These are phyloP conservation scores for Trypanosoma theileri DNA, from an alignment of 208 protist genomes.

Conservation along the genomic window DNA sequence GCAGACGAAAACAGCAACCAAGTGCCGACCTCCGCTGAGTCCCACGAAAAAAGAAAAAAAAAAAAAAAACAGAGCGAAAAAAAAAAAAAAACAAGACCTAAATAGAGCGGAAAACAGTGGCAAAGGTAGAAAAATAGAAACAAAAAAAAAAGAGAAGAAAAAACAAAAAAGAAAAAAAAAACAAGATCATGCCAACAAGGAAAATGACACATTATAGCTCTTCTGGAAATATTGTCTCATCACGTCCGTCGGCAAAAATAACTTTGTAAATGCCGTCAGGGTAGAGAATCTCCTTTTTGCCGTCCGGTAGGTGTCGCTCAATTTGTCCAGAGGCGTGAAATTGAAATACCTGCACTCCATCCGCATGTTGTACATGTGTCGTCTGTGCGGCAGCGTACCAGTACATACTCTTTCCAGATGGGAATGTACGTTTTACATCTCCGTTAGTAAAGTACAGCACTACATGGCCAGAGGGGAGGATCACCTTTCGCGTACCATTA, in stretches of 20 bases:
- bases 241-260: conserved; percentile 69
- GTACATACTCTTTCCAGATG: conserved; percentile 89
- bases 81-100: too few species aligned
- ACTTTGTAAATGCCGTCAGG: conserved; percentile 91
- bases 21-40: too few species aligned
- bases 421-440: conserved; percentile 89
- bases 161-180: conserved; percentile 18
- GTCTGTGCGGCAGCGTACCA: conserved; percentile 92
- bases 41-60: too few species aligned
- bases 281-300: conserved; percentile 94
- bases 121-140: background rate
- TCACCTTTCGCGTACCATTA: conserved; percentile 90
- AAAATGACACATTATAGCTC: conserved; percentile 16
- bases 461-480: conserved; percentile 82
- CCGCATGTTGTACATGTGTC: conserved; percentile 86
- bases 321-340: conserved; percentile 89
- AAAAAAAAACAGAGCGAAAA: too few species aligned
- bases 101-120: too few species aligned
- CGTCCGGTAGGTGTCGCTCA: conserved; percentile 86
- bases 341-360: conserved; percentile 88
- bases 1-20: too few species aligned
- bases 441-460: conserved; percentile 92
- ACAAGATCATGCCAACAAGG: background rate
- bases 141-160: conserved; percentile 10
- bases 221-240: conserved; percentile 83